phyloP scores from a whole-genome alignment of 176 grass and related monocot genomes.

The Hsuehochloa calcarea region DNA sequence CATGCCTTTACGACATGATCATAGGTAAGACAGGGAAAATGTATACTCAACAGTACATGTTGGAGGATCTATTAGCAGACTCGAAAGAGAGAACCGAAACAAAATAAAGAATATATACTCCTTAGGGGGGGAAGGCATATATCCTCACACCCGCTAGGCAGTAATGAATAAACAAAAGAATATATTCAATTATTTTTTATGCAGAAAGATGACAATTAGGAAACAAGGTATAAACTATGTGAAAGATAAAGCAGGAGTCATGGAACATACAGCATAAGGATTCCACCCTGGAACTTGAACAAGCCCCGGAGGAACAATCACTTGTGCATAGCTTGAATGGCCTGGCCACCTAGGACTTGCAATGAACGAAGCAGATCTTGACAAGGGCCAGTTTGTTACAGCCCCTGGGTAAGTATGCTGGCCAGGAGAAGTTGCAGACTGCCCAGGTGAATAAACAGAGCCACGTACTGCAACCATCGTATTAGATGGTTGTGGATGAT shows the following conservation, averaged over 20 bases:
- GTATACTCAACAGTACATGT: neutral
- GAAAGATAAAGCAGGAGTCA: neutral
- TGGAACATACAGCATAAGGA: conserved; percentile 69
- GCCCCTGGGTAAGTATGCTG: conserved; percentile 57
- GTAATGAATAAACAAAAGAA: neutral
- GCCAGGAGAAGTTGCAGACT: conserved; percentile 62
- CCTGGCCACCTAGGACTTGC: conserved; percentile 84
- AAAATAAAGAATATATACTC: neutral
- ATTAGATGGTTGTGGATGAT: conserved; percentile 85
- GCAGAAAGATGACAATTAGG: neutral
- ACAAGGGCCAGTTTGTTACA: conserved; percentile 56
- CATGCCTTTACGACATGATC: neutral
- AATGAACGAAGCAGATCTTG: conserved; percentile 72
- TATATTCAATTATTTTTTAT: neutral
- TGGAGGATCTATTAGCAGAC: neutral
- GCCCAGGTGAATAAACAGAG: conserved; percentile 61
- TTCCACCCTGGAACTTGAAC: conserved; percentile 83
- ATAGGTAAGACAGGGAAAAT: neutral
- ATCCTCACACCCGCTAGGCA: neutral
- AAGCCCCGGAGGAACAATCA: conserved; percentile 84
- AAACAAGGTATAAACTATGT: neutral
- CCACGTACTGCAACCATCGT: conserved; percentile 58
- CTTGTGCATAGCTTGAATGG: conserved; percentile 82
- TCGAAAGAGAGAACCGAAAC: neutral
- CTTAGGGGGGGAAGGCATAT: neutral